phyloP scores from a whole-genome alignment of 2,329 filamentous ascomycete genomes.

The Delphinella strobiligena region DNA sequence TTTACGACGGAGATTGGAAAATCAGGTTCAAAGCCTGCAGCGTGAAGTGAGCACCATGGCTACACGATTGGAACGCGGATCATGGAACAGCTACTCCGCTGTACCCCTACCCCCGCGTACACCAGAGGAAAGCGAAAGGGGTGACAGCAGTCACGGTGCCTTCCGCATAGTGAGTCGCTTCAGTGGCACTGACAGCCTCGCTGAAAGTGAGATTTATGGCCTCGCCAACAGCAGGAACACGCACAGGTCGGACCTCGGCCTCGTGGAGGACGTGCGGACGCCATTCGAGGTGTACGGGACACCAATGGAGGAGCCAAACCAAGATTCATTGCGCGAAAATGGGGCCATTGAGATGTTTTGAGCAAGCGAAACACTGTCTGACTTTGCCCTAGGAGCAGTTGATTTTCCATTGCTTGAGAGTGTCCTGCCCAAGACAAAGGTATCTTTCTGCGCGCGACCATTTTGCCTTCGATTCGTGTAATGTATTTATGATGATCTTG shows the following conservation, averaged over 20 bases:
- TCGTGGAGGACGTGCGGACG: slow-evolving; percentile 12
- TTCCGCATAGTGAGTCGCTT: slow-evolving; percentile 13
- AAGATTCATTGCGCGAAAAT: slow-evolving; percentile 10
- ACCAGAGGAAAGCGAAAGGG: slow-evolving; percentile 2
- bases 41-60: slow-evolving; percentile 17
- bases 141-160: slow-evolving; percentile 14
- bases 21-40: slow-evolving; percentile 10
- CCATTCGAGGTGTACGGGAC: slow-evolving; percentile 18
- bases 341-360: slow-evolving; percentile 17
- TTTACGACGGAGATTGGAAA: slow-evolving; percentile 22
- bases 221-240: slow-evolving; percentile 1
- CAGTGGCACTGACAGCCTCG: slow-evolving; percentile 14
- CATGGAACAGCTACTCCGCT: slow-evolving; percentile 9
- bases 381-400: no score
- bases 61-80: slow-evolving; percentile 4
- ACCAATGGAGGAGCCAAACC: slow-evolving; percentile 17
- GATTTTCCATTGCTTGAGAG: no score
- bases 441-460: no score
- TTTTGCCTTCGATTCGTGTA: slow-evolving; percentile 1
- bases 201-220: slow-evolving; percentile 9
- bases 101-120: slow-evolving; percentile 5
- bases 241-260: background rate
- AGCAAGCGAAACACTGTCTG: no score
- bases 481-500: slow-evolving; percentile 2
- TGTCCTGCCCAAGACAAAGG: no score